Conservation (phyloP, 1,284 basidiomycete genomes). For the Psilocybe mexicana region DNA sequence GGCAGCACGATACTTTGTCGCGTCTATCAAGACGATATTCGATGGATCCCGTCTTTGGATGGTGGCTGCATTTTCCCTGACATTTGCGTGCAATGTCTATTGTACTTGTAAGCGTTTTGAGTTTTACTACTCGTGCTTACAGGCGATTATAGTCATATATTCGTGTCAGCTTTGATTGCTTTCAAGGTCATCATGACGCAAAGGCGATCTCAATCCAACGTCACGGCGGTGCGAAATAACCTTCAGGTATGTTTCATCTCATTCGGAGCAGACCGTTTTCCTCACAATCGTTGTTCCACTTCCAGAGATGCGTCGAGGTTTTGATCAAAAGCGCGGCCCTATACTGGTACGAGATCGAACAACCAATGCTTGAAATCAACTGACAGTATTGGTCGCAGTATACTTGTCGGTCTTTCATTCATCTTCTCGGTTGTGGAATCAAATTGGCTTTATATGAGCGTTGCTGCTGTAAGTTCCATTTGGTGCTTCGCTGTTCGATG, state of each 20-base stretch:
- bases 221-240: background rate
- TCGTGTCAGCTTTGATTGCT: conserved; percentile 3
- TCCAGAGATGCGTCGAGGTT: conserved; percentile 10
- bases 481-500: background rate
- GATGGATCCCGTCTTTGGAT: conserved; percentile 6
- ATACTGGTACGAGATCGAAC: conserved; percentile 2
- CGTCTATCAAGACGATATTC: conserved; percentile 5
- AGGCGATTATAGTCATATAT: background rate
- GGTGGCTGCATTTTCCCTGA: conserved; percentile 5
- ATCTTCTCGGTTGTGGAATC: conserved; percentile 1
- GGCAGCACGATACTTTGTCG: background rate
- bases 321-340: conserved; percentile 11
- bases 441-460: conserved; percentile 9
- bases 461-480: conserved; percentile 1
- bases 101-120: conserved; percentile 2
- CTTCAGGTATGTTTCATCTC: background rate
- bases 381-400: background rate
- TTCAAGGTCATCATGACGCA: conserved; percentile 1
- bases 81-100: conserved; percentile 11
- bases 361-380: background rate
- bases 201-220: background rate
- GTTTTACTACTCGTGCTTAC: background rate
- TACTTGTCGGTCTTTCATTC: conserved; percentile 5
- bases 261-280: background rate
- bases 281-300: background rate